phyloP scores from a whole-genome alignment of 768 basidiomycete species.

The Lentinus brumalis region DNA sequence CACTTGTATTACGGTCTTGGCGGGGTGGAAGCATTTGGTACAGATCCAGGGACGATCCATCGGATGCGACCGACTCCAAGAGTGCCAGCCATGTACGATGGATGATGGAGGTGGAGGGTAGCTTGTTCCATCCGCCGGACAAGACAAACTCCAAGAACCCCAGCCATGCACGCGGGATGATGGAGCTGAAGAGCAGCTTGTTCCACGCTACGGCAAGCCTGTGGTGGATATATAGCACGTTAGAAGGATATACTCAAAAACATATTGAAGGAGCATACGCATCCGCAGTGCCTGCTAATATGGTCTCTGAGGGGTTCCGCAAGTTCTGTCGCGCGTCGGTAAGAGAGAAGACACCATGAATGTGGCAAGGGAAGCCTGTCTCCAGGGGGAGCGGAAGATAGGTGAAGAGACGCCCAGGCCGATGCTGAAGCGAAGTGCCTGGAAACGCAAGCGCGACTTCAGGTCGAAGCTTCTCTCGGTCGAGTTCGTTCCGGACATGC shows the following conservation, averaged over 20 bases:
- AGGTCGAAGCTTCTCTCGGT: conserved; percentile 45
- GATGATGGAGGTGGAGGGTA: conserved; percentile 47
- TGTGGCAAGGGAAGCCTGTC: conserved; percentile 47
- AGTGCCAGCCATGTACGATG: conserved; percentile 45
- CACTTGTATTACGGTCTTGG: conserved; percentile 32
- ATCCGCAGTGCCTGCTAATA: conserved; percentile 41
- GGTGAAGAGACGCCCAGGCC: conserved; percentile 48
- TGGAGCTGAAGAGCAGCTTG: conserved; percentile 42
- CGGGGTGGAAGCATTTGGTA: conserved; percentile 45
- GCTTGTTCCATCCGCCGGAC: conserved; percentile 45
- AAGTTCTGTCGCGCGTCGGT: conserved; percentile 48
- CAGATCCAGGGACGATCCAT: conserved; percentile 29
- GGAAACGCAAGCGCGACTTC: conserved; percentile 37
- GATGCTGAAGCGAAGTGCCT: background rate
- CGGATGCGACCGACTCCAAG: conserved; percentile 28
- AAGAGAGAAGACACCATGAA: conserved; percentile 51
- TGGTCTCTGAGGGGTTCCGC: conserved; percentile 43
- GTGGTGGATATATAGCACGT: background rate
- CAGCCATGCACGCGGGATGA: conserved; percentile 49
- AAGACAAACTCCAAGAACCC: conserved; percentile 29
- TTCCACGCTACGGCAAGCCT: conserved; percentile 55
- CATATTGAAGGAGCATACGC: conserved; percentile 36
- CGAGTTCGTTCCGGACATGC: conserved; percentile 29
- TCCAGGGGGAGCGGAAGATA: conserved; percentile 49
- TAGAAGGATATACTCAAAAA: background rate